phyloP scores from a whole-genome alignment of 768 basidiomycete species.

The Pleurotus platypus region DNA sequence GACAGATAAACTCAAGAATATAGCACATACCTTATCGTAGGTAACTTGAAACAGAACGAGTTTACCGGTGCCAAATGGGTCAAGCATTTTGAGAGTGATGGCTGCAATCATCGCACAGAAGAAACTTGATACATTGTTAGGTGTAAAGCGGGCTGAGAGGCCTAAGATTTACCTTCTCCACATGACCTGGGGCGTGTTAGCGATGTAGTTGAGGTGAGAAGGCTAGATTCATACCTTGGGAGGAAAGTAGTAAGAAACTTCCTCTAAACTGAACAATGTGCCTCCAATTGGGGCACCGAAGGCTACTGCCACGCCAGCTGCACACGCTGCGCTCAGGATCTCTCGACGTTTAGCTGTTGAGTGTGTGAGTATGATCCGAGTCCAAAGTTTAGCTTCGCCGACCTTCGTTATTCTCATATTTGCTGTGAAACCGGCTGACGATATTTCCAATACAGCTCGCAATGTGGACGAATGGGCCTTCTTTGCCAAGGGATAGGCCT shows the following conservation, averaged over 20 bases:
- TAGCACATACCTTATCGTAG: constrained; percentile 64
- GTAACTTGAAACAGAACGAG: constrained; percentile 90
- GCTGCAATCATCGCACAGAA: constrained; percentile 99
- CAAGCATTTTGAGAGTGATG: constrained; percentile 86
- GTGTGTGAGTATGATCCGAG: too few relatives aligned
- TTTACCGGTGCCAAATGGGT: constrained; percentile 95
- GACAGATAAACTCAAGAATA: neutral
- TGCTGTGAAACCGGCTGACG: constrained; percentile 75
- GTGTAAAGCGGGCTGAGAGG: constrained; percentile 17
- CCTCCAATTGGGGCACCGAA: constrained; percentile 97
- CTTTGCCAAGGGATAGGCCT: constrained; percentile 80
- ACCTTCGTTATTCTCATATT: constrained; percentile 98
- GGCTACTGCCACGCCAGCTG: constrained; percentile 95
- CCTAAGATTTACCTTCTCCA: constrained; percentile 73
- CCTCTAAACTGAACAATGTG: constrained; percentile 89
- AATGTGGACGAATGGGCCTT: constrained; percentile 82
- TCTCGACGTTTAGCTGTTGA: constrained; percentile 83
- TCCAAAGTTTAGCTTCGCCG: constrained; percentile 7
- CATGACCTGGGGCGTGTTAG: constrained; percentile 59
- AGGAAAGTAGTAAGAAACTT: constrained; percentile 96
- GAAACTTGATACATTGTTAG: constrained; percentile 51
- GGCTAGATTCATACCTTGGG: constrained; percentile 57
- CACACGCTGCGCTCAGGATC: constrained; percentile 92
- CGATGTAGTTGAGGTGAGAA: neutral
- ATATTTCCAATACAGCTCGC: constrained; percentile 93